Evolutionary conservation across 345 rosid species (phyloP), one percentile per base, ranked within the genome.

Genomic region (Lepidium sativum): DNA sequence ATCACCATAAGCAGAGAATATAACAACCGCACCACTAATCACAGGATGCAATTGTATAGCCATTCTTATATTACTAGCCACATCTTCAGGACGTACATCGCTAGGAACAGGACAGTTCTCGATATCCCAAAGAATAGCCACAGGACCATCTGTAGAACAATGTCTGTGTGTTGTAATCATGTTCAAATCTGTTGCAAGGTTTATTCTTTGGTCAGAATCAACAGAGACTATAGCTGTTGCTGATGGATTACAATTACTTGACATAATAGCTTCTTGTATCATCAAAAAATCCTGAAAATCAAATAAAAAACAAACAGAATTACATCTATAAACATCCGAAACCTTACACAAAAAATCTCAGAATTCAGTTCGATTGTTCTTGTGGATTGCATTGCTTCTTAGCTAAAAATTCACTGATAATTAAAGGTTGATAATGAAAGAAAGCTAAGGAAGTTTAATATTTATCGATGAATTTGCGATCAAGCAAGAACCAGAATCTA

Each of bases 1-100:
- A 82, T 94, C 99, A 6, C 99, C 99, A 14, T 85, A 94, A 4
- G 99, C 99, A 14, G 97, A 91, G 77, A 94, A 94, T 63, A 63
- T 61, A 76, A 80, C 62, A 12, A 94, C 92, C 9, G 89, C 79
- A 20, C 97, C 97, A 49, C 73, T 77, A n/a, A 91, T 82, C 50
- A 82, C 76, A 23, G 97, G 97, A 65, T 94, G 99, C 44, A 94
- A 82, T 12, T 77, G 81, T 69, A 94, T 76, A 55, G 99, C 99
- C 89, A 81, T 88, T 77, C 99, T 76, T 54, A 94, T 91, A 70
- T 91, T 91, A 54, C 92, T 84, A 2, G 84, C 96, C 2, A 94
- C 95, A 63, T 91, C 99, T 75, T 94, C 97, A 1, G 97, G 85
- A 59, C 95, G 89, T 6, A 88, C 89, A 73, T 84, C 99, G 60